Evolutionary conservation across 176 grass and related monocot genomes (phyloP).

Genomic region (Miscanthus lutarioriparius): DNA sequence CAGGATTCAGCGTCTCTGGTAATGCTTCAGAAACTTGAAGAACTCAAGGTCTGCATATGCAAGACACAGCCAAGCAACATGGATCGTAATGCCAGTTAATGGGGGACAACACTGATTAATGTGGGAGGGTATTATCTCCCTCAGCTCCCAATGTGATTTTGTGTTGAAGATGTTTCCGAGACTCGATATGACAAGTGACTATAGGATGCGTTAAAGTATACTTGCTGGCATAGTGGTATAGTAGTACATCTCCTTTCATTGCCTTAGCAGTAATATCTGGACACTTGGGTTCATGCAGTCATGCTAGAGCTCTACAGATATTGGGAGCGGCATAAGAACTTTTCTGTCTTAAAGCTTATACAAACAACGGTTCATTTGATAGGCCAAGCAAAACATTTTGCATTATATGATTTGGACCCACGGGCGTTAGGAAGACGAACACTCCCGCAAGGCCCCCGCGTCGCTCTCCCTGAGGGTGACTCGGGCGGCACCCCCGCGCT

Average conservation of each 20-base stretch:
- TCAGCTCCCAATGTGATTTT: not conserved
- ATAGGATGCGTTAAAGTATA: not conserved
- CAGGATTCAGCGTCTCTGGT: slow-evolving; percentile 78
- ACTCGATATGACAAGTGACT: not conserved
- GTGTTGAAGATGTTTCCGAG: not conserved
- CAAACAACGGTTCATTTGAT: not conserved
- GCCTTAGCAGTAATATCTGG: not conserved
- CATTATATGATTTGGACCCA: not conserved
- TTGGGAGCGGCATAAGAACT: not conserved
- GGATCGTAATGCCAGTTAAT: not conserved
- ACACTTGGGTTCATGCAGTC: not conserved
- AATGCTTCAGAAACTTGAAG: slow-evolving; percentile 72
- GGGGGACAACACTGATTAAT: not conserved
- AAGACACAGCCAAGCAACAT: slow-evolving; percentile 32
- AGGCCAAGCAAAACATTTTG: not conserved
- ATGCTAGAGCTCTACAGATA: not conserved
- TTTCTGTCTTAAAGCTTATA: not conserved
- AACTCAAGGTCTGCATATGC: slow-evolving; percentile 45
- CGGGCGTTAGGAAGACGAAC: no score
- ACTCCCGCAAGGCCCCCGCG: no score
- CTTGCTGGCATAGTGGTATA: not conserved
- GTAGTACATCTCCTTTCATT: not conserved
- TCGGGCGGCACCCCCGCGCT: no score
- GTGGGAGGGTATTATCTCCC: not conserved
- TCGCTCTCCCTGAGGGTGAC: no score